Conservation (phyloP, 805 yeast genomes). For the Suhomyces kilbournensis region DNA sequence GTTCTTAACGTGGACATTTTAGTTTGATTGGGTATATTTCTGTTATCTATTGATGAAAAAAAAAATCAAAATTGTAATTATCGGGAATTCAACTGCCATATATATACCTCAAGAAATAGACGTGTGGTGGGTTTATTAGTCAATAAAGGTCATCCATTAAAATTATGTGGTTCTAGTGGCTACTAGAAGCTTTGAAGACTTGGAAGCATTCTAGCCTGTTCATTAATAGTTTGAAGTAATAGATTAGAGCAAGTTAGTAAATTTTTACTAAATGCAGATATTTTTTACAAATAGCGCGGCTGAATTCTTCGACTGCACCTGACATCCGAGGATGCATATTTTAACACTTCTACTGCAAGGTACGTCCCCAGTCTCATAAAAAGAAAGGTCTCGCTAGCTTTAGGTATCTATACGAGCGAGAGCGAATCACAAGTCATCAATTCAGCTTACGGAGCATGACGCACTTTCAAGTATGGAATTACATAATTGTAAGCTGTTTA, state of each 20-base stretch:
- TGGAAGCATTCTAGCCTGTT: no score
- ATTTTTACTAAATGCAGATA: background rate
- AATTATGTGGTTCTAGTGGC: background rate
- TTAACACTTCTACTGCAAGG: no score
- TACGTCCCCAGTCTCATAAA: no score
- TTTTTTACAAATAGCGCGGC: background rate
- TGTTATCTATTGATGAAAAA: background rate
- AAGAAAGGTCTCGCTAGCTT: no score
- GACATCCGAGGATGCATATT: no score
- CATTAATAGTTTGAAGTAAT: background rate
- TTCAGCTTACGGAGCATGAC: no score
- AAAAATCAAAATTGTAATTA: no score
- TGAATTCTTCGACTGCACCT: background rate
- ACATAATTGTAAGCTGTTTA: no score
- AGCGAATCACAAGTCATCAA: no score
- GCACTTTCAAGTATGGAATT: no score
- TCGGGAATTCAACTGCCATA: background rate
- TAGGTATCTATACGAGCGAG: no score
- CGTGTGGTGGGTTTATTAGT: background rate
- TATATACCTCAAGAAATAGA: background rate
- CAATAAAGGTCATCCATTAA: background rate
- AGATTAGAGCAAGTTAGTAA: background rate
- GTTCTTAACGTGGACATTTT: slow-evolving; percentile 21
- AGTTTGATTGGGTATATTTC: no score
- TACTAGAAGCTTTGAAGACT: background rate